Percentiles rank a stretch among this genome's conserved stretches.
phyloP scores from a whole-genome alignment of 2,329 filamentous ascomycete species.

The Colletotrichum spaethianum region DNA sequence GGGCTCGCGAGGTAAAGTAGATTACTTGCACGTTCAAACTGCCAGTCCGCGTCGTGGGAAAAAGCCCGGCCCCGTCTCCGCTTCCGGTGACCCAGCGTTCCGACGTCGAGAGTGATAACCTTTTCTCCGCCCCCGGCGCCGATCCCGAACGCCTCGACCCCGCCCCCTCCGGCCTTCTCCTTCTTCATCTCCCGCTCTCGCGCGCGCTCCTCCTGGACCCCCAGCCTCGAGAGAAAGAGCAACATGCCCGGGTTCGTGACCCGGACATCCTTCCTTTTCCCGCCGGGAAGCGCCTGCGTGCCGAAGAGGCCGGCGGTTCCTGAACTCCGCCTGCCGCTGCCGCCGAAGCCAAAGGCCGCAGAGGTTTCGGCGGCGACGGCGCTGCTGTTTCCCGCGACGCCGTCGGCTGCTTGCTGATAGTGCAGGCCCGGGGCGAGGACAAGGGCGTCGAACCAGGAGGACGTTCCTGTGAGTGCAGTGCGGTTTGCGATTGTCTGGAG shows the following conservation, averaged over 20 bases:
- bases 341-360: constrained; percentile 64
- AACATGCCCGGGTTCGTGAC: constrained; percentile 58
- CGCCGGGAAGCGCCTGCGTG: constrained; percentile 18
- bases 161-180: constrained; percentile 39
- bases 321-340: neutral
- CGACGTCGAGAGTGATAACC: constrained; percentile 34
- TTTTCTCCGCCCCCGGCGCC: constrained; percentile 1
- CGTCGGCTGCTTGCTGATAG: constrained; percentile 70
- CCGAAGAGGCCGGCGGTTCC: constrained; percentile 27
- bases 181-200: constrained; percentile 45
- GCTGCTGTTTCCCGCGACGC: constrained; percentile 55
- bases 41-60: constrained; percentile 48
- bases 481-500: constrained; percentile 69
- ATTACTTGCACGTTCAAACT: constrained; percentile 63
- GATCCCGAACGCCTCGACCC: constrained; percentile 16
- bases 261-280: neutral
- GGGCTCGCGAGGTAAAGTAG: constrained; percentile 64
- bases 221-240: constrained; percentile 44
- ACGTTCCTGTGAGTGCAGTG: constrained; percentile 69
- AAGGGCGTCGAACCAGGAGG: constrained; percentile 69
- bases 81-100: constrained; percentile 45
- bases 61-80: constrained; percentile 42
- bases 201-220: constrained; percentile 50
- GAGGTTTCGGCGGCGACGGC: constrained; percentile 58
- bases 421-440: constrained; percentile 73